Evolutionary conservation across 805 yeast genomes (phyloP), one percentile per base, ranked within the genome.

Genomic region (Saccharomycopsis javanensis): DNA sequence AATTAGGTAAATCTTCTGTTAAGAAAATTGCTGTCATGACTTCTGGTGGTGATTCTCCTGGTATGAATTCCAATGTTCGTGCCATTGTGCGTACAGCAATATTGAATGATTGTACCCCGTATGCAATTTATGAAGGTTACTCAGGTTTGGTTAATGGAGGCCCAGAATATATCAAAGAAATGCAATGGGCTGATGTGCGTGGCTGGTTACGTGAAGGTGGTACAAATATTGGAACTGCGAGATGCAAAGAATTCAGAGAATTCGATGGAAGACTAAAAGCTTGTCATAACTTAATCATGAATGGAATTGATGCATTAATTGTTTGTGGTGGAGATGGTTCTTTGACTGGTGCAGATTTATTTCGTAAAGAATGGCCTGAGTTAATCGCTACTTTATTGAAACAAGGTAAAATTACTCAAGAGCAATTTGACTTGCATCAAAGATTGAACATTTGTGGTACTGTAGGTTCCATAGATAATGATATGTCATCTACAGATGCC

Each of bases 241-340:
- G 92, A 65, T 82, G 86, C 67, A 74, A 69, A 69, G 87, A 78
- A 62, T 86, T 86, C 69, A 76, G 79, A 64, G 85, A 84, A 66
- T 72, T 88, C 54, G 71, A 73, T 63, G 92, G 92, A 42, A 73
- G 92, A 64, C 69, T 85, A 53, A 63, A 69, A 51, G 90, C 82
- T 37, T 84, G 86, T 56, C 74, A 77, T 63, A 82, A 86, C 69
- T 74, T 86, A 79, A 78, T 86, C 62, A 76, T 70, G 50, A 79
- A 82, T 33, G 91, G 91, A 56, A 85, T 86, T 58, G 90, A 86
- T 69, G 91, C 89, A 2, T 73, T 86, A 61, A 79, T 86, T 61
- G 91, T 86, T 18, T 83, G 89, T 71, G 92, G 92, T 63, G 92
- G 92, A 67, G 92, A 86, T 68, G 92, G 92, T 55, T 85, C 90